Conservation (phyloP, 805 yeast genomes). For the Hanseniaspora jakobsenii region DNA sequence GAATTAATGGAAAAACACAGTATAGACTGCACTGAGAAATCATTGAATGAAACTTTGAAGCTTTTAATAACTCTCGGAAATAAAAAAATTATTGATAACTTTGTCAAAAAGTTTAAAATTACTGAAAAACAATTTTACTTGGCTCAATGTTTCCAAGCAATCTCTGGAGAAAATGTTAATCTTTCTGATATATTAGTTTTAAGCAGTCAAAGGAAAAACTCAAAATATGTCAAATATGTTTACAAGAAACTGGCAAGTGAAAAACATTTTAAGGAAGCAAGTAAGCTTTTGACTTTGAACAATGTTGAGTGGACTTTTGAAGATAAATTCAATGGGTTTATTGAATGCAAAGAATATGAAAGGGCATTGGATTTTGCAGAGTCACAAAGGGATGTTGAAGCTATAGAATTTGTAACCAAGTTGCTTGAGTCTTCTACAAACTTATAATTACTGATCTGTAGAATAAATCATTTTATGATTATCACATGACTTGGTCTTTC, state of each 20-base stretch:
- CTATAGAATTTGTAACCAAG: conserved; percentile 5
- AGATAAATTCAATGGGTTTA: conserved; percentile 39
- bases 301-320: conserved; percentile 36
- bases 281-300: conserved; percentile 41
- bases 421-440: background rate
- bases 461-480: conserved; percentile 1
- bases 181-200: conserved; percentile 37
- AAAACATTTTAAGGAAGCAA: conserved; percentile 50
- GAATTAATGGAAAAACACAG: conserved; percentile 34
- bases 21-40: conserved; percentile 30
- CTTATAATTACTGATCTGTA: no score
- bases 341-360: conserved; percentile 40
- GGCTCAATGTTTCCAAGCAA: conserved; percentile 38
- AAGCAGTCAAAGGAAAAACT: conserved; percentile 43
- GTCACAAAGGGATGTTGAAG: conserved; percentile 21
- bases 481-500: background rate
- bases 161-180: conserved; percentile 41
- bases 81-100: conserved; percentile 34
- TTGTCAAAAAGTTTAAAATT: conserved; percentile 44
- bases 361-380: conserved; percentile 33
- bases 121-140: conserved; percentile 46
- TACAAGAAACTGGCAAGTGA: conserved; percentile 41
- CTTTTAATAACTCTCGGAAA: conserved; percentile 40
- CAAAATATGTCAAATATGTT: conserved; percentile 61
- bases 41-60: conserved; percentile 39